Base-by-base conservation (phyloP, 208 protist species). In the Endotrypanum monterogeii region DNA sequence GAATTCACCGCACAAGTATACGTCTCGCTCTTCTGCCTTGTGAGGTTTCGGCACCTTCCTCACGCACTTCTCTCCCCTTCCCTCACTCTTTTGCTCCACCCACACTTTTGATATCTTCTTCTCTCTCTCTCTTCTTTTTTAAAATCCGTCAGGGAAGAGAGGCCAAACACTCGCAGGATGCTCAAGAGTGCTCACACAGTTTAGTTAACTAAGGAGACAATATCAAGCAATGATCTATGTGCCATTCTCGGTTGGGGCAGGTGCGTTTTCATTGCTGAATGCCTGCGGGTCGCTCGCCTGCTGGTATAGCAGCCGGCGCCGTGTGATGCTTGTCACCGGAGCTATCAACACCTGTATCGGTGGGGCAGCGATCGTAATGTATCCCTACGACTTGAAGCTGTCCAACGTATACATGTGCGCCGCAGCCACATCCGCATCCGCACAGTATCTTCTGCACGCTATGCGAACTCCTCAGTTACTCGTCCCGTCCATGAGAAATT, bases 301-400 rank as follows among this genome's bases (percentile, higher is more conserved):
- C 63, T 95, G 91, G 87, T 84, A 91, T 69, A 20, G 73, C 39
- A 91, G 78, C 28, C 58, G 79, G 11, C 91, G 91, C n/a, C 79
- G 80, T 48, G 78, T 88, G 54, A 87, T 93, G 83, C 82, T 95
- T 25, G 51, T 87, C 25, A 93, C 85, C n/a, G 91, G 91, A 3
- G 74, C 77, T 14, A 69, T 95, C 56, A 90, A 95, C 83, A 86
- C 85, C n/a, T 25, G 78, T 62, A 73, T 95, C 37, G 86, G 76
- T 35, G 86, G 71, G 1, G 71, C 80, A 12, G 88, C 83, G 16
- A 78, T 81, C 0, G 72, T 78, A 14, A 75, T 80, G 50, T 89
- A 93, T 75, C 63, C 80, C 2, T 83, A 83, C 57, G 91, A 95
- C 61, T 71, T 78, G 5, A 84, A 85, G 58, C 81, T 93, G 16